Evolutionary conservation across 768 basidiomycete genomes (phyloP), one percentile per base, ranked within the genome.

Genomic region (Boletus vinaceobasis): DNA sequence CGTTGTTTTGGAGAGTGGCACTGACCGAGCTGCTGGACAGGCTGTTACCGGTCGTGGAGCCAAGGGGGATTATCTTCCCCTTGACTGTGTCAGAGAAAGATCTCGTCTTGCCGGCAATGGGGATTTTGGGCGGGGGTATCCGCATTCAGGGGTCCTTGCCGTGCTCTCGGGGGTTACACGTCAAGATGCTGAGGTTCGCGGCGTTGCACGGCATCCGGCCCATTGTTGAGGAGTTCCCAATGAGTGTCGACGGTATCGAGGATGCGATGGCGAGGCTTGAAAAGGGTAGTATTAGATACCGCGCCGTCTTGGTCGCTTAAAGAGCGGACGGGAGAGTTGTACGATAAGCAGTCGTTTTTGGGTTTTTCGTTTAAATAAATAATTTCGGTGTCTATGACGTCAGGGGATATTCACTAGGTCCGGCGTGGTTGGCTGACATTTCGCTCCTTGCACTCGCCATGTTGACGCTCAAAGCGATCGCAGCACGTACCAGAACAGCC

Each of bases 171-270:
- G 68, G 63, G 13, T 10, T 56, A 7, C 70, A 72, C 21, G 29
- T 38, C 46, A 65, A 65, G 56, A 75, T 74, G 71, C 48, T 75
- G 32, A 62, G 59, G 17, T 75, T 75, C 17, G 69, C 71, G 0
- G 74, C 70, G 7, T 10, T 60, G 32, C 65, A 75, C 37, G 43
- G 45, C 0, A 60, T 74, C 37, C 51, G 44, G 6, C 70, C 74
- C 2, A 50, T 73, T 5, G 59, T 69, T 23, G 66, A 75, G 35
- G 54, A 61, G 48, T 75, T 75, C 43, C 59, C 67, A 6, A 57
- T 75, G 62, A 65, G 54, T 10, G 63, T 64, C 38, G 58, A 59
- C 0, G 74, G 74, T 0, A 66, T 74, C 4, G 59, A 65, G 14
- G 60, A 63, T 1, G 73, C 71, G 31, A 46, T 74, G 45, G 32